Evolutionary conservation across 352 stramenopile genomes (phyloP), one percentile per base, ranked within the genome.

Genomic region (Phytophthora boehmeriae): DNA sequence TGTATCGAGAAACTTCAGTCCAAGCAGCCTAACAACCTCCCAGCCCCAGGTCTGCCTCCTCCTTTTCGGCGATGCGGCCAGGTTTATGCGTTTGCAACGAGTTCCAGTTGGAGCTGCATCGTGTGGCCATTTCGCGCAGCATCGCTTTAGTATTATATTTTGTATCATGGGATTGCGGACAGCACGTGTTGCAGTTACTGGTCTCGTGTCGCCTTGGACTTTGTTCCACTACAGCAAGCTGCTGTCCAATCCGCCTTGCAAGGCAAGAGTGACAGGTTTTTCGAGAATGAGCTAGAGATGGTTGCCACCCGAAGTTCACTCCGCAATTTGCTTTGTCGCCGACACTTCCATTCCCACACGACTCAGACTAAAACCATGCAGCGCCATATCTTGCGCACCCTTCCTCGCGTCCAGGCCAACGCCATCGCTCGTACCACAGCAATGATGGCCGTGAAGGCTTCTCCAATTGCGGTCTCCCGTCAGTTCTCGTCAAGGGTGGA

Each of bases 351-450:
- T 34, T 11, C 28, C 4, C 51, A 44, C 50, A 39, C 39, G 39
- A 58, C 51, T 17, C 38, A 49, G 49, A 58, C 36, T 17, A 30
- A 50, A 27, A 58, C 5, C 19, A 79, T 80, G 71, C 68, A 77
- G 54, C 65, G 68, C 51, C 60, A 74, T 41, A 53, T 76, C 17
- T 56, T 80, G 48, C 71, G 71, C 49, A 67, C 69, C 25, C 57
- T 72, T 10, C 56, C 59, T 2, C 66, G 70, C 22, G 47, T 63
- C 22, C 50, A 59, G 39, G 44, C 56, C 27, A 39, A 58, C 8
- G 25, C 52, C 20, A 14, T 60, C 41, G 48, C 43, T 11, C 39
- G 55, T 10, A 45, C 56, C n/a, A 36, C 65, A 17, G 53, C 23
- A 17, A 20, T 25, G 27, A 55, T 50, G 36, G 46, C 55, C 48